Evolutionary conservation across 345 rosid genomes (phyloP), one percentile per base, ranked within the genome.

Genomic region (Jatropha curcas): DNA sequence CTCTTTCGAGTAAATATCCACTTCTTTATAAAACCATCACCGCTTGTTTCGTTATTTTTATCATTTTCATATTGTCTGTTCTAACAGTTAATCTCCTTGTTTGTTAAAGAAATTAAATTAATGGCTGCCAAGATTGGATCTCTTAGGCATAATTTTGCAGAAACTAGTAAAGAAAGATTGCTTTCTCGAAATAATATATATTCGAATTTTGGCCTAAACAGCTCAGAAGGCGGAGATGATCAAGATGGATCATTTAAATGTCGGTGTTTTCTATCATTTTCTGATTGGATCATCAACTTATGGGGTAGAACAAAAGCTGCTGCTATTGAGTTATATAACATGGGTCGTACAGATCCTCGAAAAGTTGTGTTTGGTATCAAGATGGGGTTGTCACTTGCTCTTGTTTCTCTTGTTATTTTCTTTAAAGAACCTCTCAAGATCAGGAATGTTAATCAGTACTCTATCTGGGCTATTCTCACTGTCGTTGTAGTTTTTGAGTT

Each of bases 401-500:
- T 87, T 11, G 78, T 82, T 46, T 89, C 95, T 3, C 53, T 91
- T 1, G 79, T 85, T 2, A 84, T 93, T 11, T 87, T 92, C 75
- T 77, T 90, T 31, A 92, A 81, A 72, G 90, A 84, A 53, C 83
- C 86, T 5, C 76, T 91, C 5, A 65, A 71, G 39, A 56, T 91
- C 5, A 65, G 70, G 39, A 56, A 77, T 2, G 83, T 72, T 17
- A 81, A 81, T 72, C 89, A 89, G 77, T 91, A 82, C 82, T 82
- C 88, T 62, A 86, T 93, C 58, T 93, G 98, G 98, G 95, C 96
- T 7, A 83, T 91, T 71, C 92, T 93, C 22, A 93, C 97, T 0
- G 95, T 91, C 11, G 92, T 93, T 14, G 97, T 91, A 12, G 97
- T 93, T 69, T 93, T 93, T 67, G 98, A 93, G 72, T 93, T 79